Evolutionary conservation across 139 green algal species (phyloP).

Genomic region (Gonium pectorale): DNA sequence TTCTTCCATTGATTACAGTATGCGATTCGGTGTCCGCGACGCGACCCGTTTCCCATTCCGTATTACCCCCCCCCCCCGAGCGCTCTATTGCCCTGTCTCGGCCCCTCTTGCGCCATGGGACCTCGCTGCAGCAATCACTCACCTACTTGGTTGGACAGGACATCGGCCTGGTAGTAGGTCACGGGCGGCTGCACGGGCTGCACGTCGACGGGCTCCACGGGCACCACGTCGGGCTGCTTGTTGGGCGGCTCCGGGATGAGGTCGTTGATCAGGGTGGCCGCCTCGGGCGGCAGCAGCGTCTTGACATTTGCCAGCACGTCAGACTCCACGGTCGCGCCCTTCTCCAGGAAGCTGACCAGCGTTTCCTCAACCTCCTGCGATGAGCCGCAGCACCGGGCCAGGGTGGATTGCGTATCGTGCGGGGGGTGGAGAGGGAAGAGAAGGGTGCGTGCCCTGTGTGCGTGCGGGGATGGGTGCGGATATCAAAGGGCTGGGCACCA

Average conservation of each 20-base stretch:
- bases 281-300: conserved; percentile 58
- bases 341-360: conserved; percentile 70
- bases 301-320: conserved; percentile 73
- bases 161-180: conserved; percentile 61
- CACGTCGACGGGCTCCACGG: conserved; percentile 24
- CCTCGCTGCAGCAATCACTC: too few species aligned
- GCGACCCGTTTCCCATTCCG: too few species aligned
- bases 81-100: too few species aligned
- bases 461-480: too few species aligned
- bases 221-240: conserved; percentile 32
- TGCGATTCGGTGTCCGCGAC: too few species aligned
- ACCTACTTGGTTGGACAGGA: conserved; percentile 71
- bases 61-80: too few species aligned
- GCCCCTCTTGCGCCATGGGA: too few species aligned
- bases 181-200: conserved; percentile 14
- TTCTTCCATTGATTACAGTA: too few species aligned
- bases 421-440: neutral
- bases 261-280: conserved; percentile 56
- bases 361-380: conserved; percentile 73
- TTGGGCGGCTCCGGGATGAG: conserved; percentile 68
- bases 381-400: too few species aligned
- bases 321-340: conserved; percentile 66
- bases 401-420: neutral
- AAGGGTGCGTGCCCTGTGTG: too few species aligned
- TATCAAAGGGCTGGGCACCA: too few species aligned